phyloP scores from a whole-genome alignment of 2,329 filamentous ascomycete species.

The Metarhizium anisopliae region DNA sequence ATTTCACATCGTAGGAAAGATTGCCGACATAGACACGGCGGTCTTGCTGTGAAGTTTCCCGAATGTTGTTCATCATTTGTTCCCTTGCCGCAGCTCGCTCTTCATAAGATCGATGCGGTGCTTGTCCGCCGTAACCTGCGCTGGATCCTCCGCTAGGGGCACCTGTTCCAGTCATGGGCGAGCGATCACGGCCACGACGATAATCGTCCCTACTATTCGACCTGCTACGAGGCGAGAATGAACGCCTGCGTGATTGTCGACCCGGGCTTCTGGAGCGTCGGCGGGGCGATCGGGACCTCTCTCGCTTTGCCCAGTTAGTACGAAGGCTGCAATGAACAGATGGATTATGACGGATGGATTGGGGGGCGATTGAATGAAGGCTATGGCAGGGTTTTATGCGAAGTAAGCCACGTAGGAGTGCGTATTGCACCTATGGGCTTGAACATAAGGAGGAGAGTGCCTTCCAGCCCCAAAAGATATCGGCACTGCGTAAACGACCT shows the following conservation, averaged over 20 bases:
- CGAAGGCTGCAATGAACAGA: not conserved
- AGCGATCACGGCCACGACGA: conserved; percentile 66
- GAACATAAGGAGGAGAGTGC: too few species aligned
- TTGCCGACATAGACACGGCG: conserved; percentile 99
- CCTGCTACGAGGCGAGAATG: conserved; percentile 70
- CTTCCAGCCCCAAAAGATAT: too few species aligned
- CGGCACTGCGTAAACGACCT: not conserved
- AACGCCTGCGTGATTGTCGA: conserved; percentile 59
- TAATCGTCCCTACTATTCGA: conserved; percentile 69
- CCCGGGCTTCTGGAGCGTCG: conserved; percentile 79
- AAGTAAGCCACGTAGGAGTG: too few species aligned
- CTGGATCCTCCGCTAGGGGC: conserved; percentile 61
- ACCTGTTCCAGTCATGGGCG: conserved; percentile 74
- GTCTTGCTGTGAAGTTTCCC: conserved; percentile 95
- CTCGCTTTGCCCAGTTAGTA: conserved; percentile 51
- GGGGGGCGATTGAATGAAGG: not conserved
- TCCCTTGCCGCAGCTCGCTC: conserved; percentile 78
- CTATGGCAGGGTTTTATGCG: not conserved
- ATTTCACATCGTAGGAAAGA: conserved; percentile 98
- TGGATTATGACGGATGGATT: not conserved
- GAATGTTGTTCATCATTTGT: conserved; percentile 91
- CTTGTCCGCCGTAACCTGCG: conserved; percentile 50
- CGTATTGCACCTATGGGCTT: too few species aligned
- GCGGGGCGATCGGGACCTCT: conserved; percentile 72
- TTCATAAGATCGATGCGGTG: conserved; percentile 68